These are phyloP conservation scores for Fusarium anguioides DNA, from an alignment of 2,329 filamentous ascomycete species.

Conservation along the genomic window DNA sequence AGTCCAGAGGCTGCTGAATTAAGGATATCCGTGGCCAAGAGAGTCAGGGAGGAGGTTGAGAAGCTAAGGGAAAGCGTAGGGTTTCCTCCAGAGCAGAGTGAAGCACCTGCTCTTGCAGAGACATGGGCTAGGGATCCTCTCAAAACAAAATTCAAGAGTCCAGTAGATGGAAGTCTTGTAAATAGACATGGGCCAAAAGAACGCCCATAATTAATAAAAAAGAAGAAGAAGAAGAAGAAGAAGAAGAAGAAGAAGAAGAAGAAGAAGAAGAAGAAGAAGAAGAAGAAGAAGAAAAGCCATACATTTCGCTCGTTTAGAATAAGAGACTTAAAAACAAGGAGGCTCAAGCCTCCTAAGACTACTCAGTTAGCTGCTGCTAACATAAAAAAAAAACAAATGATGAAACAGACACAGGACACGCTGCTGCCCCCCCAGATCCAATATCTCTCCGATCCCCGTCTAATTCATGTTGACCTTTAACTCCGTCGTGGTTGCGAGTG, in stretches of 20 bases:
- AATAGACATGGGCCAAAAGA: constrained; percentile 49
- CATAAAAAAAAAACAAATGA: constrained; percentile 7
- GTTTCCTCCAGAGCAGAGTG: constrained; percentile 80
- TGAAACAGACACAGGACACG: constrained; percentile 16
- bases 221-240: too few relatives aligned
- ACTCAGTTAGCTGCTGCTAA: constrained; percentile 32
- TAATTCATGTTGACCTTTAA: constrained; percentile 41
- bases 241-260: too few relatives aligned
- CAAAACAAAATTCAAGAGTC: constrained; percentile 62
- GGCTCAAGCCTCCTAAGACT: constrained; percentile 11
- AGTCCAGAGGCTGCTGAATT: constrained; percentile 73
- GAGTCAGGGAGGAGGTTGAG: constrained; percentile 82
- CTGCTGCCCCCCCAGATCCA: constrained; percentile 24
- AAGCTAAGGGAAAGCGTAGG: constrained; percentile 79
- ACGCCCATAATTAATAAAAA: too few relatives aligned
- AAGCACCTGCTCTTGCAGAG: constrained; percentile 79
- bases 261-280: too few relatives aligned
- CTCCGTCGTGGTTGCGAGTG: constrained; percentile 38
- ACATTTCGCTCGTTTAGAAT: constrained; percentile 31
- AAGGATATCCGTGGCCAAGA: constrained; percentile 80
- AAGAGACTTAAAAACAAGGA: constrained; percentile 11
- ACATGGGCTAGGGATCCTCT: constrained; percentile 75
- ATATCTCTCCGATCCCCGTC: constrained; percentile 34
- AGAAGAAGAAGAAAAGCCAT: constrained; percentile 22
- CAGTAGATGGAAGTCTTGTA: constrained; percentile 65